Evolutionary conservation across 345 rosid species (phyloP), one percentile per base, ranked within the genome.

Genomic region (Clausena lansium): DNA sequence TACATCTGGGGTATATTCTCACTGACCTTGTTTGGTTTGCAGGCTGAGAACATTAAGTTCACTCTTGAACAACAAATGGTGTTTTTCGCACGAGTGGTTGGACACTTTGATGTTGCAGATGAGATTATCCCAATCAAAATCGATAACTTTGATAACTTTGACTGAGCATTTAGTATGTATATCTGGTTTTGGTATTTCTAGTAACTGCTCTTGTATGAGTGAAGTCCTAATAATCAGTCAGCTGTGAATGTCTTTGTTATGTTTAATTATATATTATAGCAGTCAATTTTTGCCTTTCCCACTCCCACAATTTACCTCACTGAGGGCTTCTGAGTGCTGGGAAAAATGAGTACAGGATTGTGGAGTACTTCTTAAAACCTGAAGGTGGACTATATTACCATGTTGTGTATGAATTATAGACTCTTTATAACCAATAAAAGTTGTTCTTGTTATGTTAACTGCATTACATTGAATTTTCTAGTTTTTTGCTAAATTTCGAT

Each of bases 31-130:
- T 69, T 58, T 73, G 32, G 13, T 69, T 38, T 87, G 86, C 88
- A 94, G 97, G 98, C 97, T 8, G 98, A 92, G 85, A 94, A 92
- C 83, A 94, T 96, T 68, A 94, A 88, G 71, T 94, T 91, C 85
- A 94, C 99, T 1, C 77, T 96, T 74, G 99, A 96, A 81, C 99
- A 97, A 78, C 93, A 91, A 60, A 94, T 92, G 97, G 79, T 90
- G 80, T 97, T 93, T 79, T 97, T 97, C 66, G 98, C 95, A 32
- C 87, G 93, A 50, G 82, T 89, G 78, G 77, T 93, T 25, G 97
- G 98, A 65, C 84, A 84, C 62, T 96, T 94, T 77, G 54, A 77
- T 35, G 93, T 96, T 71, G 97, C 95, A 7, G 99, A 94, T 82
- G 86, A 84, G 7, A 94, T 94, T 66, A 87, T 75, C 70, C 93